Base-by-base conservation (phyloP, 371 early-diverging fungal genomes). In the Mucor piriformis region DNA sequence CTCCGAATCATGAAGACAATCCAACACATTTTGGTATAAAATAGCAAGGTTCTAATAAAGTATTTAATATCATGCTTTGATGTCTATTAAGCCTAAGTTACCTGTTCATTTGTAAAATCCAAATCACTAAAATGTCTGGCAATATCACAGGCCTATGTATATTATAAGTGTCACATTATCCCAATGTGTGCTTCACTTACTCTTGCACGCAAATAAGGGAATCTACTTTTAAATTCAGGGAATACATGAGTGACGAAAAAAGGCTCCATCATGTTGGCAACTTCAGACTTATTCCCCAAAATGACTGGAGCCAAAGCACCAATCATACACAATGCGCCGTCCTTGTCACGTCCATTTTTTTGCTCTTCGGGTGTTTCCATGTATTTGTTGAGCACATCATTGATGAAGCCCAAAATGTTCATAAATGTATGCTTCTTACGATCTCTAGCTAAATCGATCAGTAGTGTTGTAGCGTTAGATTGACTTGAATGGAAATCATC, bases 321-420 rank as follows among this genome's bases (percentile, higher is more conserved):
- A 69, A 96, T 88, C 89, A 96, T 92, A 53, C 78, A 77, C 27
- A 97, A 72, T 2, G 94, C 95, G 57, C 95, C 95, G 70, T 95
- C 92, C 80, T 95, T 96, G 18, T 84, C 82, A 15, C 79, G 77
- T n/a, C 88, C 89, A 59, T 89, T 80, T 71, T 87, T 83, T 46
- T 84, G 74, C 18, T 88, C 88, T 21, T 73, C 82, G 6, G 89
- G 81, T 13, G 82, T 69, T 51, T 83, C 81, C 55, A 81, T 23
- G 48, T 79, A 76, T 46, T 72, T 75, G 47, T 76, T 77, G 27
- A 95, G 65, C 12, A 91, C 80, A 24, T 59, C 67, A 74, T 92
- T 88, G 74, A 92, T 81, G 57, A 95, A 87, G 37, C 65, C 67
- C 47, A 96, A 73, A 32, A 93, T 88, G 24, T 81, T 82, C 77